Evolutionary conservation across 1,284 basidiomycete species (phyloP).

Genomic region (Cutaneotrichosporon sp.): DNA sequence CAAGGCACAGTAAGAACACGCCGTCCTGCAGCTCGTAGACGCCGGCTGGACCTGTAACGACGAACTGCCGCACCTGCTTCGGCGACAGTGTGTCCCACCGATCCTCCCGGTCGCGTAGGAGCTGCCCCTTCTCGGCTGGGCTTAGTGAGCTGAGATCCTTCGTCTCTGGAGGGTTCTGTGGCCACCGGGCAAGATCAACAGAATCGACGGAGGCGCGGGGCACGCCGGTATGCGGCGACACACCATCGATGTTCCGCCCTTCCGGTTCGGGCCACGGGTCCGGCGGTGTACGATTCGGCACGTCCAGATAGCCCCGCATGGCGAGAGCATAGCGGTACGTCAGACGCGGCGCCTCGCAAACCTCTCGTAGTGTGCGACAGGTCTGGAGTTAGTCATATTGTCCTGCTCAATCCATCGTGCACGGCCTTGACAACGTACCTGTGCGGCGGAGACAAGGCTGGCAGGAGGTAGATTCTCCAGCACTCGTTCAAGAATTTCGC

Average conservation of each 20-base stretch:
- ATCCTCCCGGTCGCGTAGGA: slow-evolving; percentile 28
- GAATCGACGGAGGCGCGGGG: slow-evolving; percentile 13
- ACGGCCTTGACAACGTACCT: neutral
- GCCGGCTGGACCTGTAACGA: slow-evolving; percentile 34
- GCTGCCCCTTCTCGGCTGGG: slow-evolving; percentile 24
- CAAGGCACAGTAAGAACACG: slow-evolving; percentile 43
- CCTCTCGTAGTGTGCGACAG: neutral
- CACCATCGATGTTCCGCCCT: neutral
- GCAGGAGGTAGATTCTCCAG: neutral
- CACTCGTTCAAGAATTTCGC: slow-evolving; percentile 8
- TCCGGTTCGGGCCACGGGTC: neutral
- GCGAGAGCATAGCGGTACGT: slow-evolving; percentile 5
- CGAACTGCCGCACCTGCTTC: slow-evolving; percentile 20
- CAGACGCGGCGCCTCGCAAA: slow-evolving; percentile 1
- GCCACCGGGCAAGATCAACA: slow-evolving; percentile 22
- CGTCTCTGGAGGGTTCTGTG: slow-evolving; percentile 9
- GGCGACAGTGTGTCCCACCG: slow-evolving; percentile 32
- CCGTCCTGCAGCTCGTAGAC: slow-evolving; percentile 49
- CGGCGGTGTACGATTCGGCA: neutral
- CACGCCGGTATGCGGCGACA: slow-evolving; percentile 22
- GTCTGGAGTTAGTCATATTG: slow-evolving; percentile 11
- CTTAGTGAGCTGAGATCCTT: slow-evolving; percentile 15
- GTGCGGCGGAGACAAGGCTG: neutral
- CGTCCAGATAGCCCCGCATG: slow-evolving; percentile 5
- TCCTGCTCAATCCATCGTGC: no score